Conservation (phyloP, 1,284 basidiomycete species). For the Fomitopsis schrenkii region DNA sequence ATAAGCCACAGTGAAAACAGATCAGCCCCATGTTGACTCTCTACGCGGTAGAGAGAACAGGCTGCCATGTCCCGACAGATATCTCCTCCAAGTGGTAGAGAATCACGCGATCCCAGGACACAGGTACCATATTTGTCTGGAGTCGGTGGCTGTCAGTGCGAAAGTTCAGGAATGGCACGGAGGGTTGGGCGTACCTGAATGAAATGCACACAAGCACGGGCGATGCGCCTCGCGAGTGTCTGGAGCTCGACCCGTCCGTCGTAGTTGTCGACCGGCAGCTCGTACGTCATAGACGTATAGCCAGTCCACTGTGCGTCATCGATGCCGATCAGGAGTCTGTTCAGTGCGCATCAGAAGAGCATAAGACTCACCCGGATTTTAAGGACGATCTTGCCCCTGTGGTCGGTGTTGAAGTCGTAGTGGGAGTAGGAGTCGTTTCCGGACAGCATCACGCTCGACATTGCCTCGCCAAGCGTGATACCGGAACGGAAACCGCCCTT, state of each 20-base stretch:
- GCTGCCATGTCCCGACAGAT: constrained; percentile 66
- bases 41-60: constrained; percentile 37
- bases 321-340: not conserved
- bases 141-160: constrained; percentile 11
- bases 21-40: not conserved
- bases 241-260: constrained; percentile 60
- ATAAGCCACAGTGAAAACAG: not conserved
- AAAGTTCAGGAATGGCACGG: constrained; percentile 3
- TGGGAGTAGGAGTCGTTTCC: constrained; percentile 55
- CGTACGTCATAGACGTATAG: constrained; percentile 66
- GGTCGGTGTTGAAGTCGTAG: constrained; percentile 61
- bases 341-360: not conserved
- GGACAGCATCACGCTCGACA: constrained; percentile 56
- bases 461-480: constrained; percentile 66
- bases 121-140: constrained; percentile 60
- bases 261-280: constrained; percentile 68
- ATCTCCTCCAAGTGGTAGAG: constrained; percentile 72
- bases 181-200: constrained; percentile 48
- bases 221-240: constrained; percentile 64
- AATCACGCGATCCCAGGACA: constrained; percentile 65
- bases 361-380: constrained; percentile 49
- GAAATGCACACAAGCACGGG: constrained; percentile 70
- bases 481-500: constrained; percentile 65
- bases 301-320: constrained; percentile 56
- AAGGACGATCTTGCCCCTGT: constrained; percentile 53